phyloP scores from a whole-genome alignment of 2,329 filamentous ascomycete genomes.

The Diaporthe ilicicola region DNA sequence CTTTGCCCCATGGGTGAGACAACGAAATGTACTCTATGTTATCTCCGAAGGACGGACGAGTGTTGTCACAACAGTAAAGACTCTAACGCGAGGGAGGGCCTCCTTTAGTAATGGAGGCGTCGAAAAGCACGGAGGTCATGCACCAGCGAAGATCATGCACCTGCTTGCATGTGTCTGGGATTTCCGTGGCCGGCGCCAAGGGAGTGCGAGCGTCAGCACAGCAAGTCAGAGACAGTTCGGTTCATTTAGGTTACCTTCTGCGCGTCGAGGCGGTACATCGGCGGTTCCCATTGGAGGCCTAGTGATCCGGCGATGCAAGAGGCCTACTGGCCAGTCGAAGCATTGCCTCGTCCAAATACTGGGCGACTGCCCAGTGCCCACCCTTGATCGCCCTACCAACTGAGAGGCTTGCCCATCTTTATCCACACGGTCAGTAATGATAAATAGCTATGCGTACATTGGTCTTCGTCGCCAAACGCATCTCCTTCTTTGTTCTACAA shows the following conservation, averaged over 20 bases:
- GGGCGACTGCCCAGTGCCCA: not conserved
- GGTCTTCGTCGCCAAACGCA: not conserved
- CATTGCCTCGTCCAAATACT: not conserved
- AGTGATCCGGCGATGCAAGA: not conserved
- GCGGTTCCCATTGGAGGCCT: no score
- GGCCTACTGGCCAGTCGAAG: not conserved
- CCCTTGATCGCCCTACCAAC: not conserved
- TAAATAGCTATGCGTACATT: not conserved
- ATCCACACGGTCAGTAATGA: not conserved
- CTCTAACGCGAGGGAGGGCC: no score
- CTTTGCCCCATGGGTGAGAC: slow-evolving; percentile 39
- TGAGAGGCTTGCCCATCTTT: not conserved
- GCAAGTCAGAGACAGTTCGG: not conserved
- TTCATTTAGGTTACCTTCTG: no score
- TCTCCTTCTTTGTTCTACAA: not conserved
- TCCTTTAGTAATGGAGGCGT: no score
- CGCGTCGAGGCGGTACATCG: not conserved
- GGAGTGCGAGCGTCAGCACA: not conserved
- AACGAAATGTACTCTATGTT: slow-evolving; percentile 37
- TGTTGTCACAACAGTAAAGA: no score
- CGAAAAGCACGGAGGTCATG: no score
- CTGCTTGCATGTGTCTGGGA: not conserved
- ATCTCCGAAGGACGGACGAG: no score
- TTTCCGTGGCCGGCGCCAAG: not conserved
- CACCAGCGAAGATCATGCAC: not conserved